A percentile compares a stretch with the other conserved stretches of the same genome.
Evolutionary conservation across 768 basidiomycete species (phyloP).

Genomic region (Leucosporidium yakuticum): DNA sequence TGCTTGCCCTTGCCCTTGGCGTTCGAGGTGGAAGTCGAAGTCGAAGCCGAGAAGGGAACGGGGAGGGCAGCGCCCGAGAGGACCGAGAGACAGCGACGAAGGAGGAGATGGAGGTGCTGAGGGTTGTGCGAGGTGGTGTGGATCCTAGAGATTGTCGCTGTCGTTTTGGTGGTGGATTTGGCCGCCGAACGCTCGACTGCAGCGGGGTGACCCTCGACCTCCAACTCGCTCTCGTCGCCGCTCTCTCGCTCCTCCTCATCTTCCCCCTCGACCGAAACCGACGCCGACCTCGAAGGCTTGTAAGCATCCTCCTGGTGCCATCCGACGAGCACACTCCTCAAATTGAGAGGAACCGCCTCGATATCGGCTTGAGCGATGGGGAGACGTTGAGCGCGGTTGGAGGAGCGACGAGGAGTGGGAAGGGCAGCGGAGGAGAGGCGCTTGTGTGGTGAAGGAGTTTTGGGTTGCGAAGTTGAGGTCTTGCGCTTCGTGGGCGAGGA

Average conservation of each 20-base stretch:
- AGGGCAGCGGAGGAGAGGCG: background rate
- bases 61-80: background rate
- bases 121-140: background rate
- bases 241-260: no score
- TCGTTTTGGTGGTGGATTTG: slow-evolving; percentile 16
- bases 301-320: background rate
- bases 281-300: background rate
- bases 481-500: slow-evolving; percentile 3
- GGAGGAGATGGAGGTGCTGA: background rate
- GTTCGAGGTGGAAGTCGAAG: no score
- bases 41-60: background rate
- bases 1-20: background rate
- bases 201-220: background rate
- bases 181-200: background rate
- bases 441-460: background rate
- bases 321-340: background rate
- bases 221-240: slow-evolving; percentile 4
- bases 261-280: background rate
- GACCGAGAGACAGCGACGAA: background rate
- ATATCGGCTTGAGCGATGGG: background rate
- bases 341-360: background rate
- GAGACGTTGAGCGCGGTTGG: background rate
- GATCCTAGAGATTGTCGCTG: slow-evolving; percentile 7
- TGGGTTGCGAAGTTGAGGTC: slow-evolving; percentile 15
- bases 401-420: background rate